Conservation (phyloP, 169 alveolate species). For the Plasmodium ovale region DNA sequence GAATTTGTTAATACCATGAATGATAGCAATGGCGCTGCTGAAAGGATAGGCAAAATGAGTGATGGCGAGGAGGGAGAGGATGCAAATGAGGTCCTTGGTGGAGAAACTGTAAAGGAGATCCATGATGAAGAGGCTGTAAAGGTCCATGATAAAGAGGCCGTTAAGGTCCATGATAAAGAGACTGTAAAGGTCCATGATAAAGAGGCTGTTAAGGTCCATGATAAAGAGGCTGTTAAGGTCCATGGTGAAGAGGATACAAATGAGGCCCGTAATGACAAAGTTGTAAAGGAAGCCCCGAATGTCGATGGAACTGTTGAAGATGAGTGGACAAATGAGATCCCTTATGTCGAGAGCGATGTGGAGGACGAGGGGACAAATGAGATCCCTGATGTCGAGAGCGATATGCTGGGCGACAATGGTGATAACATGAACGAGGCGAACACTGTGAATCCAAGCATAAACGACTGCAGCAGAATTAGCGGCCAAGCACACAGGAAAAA, state of each 20-base stretch:
- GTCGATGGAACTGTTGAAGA: not conserved
- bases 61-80: not conserved
- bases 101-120: not conserved
- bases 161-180: not conserved
- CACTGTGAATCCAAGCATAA: not conserved
- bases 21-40: not conserved
- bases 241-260: not conserved
- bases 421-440: not conserved
- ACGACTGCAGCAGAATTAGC: not conserved
- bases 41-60: not conserved
- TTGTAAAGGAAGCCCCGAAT: not conserved
- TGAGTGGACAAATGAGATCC: not conserved
- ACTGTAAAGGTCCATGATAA: not conserved
- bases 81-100: not conserved
- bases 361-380: not conserved
- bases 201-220: not conserved
- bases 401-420: not conserved
- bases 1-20: not conserved
- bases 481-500: conserved; percentile 5
- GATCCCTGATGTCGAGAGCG: not conserved
- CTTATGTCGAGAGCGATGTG: not conserved
- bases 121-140: not conserved
- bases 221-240: not conserved
- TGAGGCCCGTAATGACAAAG: not conserved
- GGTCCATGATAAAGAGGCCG: not conserved